Evolutionary conservation across 2,329 filamentous ascomycete genomes (phyloP).

Genomic region (Ophiocordyceps camponoti-leonardi): DNA sequence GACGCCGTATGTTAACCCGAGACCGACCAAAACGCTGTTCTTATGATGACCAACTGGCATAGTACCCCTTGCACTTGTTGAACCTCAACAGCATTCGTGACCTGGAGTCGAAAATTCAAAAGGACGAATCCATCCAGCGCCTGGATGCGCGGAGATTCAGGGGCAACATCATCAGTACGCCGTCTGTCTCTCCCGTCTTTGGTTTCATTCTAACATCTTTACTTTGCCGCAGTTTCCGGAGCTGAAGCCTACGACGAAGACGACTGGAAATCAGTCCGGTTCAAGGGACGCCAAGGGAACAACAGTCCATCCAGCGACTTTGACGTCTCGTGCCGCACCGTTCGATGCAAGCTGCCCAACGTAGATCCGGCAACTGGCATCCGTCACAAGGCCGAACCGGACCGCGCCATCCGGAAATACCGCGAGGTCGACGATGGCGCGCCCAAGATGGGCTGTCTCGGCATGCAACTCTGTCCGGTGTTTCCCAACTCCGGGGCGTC

Average conservation of each 20-base stretch:
- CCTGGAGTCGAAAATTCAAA: constrained; percentile 37
- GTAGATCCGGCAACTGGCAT: constrained; percentile 45
- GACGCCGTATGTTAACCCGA: constrained; percentile 39
- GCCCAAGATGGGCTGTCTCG: constrained; percentile 37
- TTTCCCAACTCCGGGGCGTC: constrained; percentile 16
- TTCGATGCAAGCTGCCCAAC: constrained; percentile 56
- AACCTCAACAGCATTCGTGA: constrained; percentile 47
- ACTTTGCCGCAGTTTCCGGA: constrained; percentile 30
- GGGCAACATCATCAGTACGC: constrained; percentile 50
- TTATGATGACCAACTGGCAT: neutral
- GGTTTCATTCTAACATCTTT: neutral
- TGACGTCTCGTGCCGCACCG: constrained; percentile 46
- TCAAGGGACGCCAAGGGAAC: constrained; percentile 29
- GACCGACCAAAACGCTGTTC: neutral
- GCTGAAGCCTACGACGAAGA: constrained; percentile 51
- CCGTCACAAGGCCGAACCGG: constrained; percentile 36
- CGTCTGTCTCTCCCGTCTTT: neutral
- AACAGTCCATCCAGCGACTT: constrained; percentile 17
- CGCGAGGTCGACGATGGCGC: constrained; percentile 44
- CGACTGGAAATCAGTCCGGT: constrained; percentile 43
- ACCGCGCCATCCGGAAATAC: constrained; percentile 37
- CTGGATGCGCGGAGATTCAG: constrained; percentile 50
- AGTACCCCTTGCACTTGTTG: constrained; percentile 55
- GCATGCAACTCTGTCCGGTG: constrained; percentile 48
- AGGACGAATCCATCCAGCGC: constrained; percentile 26